Conservation (phyloP, 768 basidiomycete genomes). For the Termitomyces sp. region DNA sequence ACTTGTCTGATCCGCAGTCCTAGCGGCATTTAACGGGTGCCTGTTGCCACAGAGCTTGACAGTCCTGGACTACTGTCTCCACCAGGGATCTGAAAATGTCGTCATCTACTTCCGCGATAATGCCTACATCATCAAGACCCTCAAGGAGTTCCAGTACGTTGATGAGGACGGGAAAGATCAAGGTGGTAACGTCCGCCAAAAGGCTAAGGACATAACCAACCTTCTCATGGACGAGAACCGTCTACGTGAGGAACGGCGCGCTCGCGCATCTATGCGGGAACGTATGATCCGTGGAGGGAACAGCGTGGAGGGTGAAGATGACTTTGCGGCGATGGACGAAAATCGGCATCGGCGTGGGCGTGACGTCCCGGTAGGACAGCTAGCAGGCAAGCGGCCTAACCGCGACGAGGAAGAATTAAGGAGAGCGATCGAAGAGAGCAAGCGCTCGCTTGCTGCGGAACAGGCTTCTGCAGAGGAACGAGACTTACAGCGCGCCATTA, state of each 20-base stretch:
- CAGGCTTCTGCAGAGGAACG: constrained; percentile 69
- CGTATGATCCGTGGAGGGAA: constrained; percentile 73
- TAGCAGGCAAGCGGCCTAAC: constrained; percentile 26
- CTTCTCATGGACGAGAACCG: constrained; percentile 82
- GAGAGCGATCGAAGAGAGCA: constrained; percentile 87
- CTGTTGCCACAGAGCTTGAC: constrained; percentile 63
- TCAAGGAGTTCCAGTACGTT: constrained; percentile 96
- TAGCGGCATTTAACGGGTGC: neutral
- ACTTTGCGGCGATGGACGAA: constrained; percentile 31
- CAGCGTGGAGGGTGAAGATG: constrained; percentile 30
- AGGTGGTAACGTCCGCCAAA: constrained; percentile 95
- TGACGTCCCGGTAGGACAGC: constrained; percentile 9
- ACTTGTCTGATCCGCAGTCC: neutral
- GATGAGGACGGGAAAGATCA: constrained; percentile 97
- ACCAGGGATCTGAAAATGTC: constrained; percentile 96
- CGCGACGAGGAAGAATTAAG: constrained; percentile 80
- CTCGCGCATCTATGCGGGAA: constrained; percentile 89
- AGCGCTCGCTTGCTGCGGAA: constrained; percentile 65
- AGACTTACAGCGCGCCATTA: constrained; percentile 80
- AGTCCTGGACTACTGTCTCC: constrained; percentile 91
- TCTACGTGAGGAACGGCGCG: constrained; percentile 77
- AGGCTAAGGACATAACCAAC: constrained; percentile 97
- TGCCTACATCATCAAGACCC: constrained; percentile 95
- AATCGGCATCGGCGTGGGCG: constrained; percentile 31
- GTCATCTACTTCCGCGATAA: constrained; percentile 99